Evolutionary conservation across 257 asterid species (phyloP).

Genomic region (Knoxia roxburghii): DNA sequence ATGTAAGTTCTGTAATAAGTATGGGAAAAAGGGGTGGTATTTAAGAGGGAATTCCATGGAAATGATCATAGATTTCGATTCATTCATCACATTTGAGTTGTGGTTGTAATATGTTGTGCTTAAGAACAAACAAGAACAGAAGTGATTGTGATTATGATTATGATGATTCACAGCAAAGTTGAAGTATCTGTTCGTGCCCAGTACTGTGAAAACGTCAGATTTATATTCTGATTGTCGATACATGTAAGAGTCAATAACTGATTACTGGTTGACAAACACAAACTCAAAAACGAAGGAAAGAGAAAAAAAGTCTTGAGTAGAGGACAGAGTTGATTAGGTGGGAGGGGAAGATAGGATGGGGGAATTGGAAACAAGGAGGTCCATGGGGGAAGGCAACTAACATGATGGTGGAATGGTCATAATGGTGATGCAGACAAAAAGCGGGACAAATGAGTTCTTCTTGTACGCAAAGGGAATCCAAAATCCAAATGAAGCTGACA

Average conservation of each 20-base stretch:
- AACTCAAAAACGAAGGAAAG: no score
- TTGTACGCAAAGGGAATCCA: constrained; percentile 15
- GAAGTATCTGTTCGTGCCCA: not conserved
- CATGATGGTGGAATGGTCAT: constrained; percentile 36
- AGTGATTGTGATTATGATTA: no score
- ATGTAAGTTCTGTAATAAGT: no score
- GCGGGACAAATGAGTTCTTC: constrained; percentile 28
- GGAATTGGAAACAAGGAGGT: constrained; percentile 24
- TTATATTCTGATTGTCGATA: not conserved
- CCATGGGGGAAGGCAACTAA: constrained; percentile 37
- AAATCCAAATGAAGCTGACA: constrained; percentile 22
- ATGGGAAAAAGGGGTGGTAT: no score
- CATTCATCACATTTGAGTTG: no score
- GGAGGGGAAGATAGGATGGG: constrained; percentile 3
- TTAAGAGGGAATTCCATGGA: no score
- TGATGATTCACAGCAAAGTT: no score
- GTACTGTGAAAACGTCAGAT: not conserved
- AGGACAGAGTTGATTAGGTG: constrained; percentile 19
- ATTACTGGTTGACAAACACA: no score
- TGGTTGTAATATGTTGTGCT: no score
- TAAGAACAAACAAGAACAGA: no score
- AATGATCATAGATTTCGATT: no score
- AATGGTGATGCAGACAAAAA: constrained; percentile 25
- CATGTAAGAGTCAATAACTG: no score
- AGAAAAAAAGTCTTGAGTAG: not conserved